phyloP scores from a whole-genome alignment of 2,329 filamentous ascomycete genomes.

The Cladosporium halotolerans region DNA sequence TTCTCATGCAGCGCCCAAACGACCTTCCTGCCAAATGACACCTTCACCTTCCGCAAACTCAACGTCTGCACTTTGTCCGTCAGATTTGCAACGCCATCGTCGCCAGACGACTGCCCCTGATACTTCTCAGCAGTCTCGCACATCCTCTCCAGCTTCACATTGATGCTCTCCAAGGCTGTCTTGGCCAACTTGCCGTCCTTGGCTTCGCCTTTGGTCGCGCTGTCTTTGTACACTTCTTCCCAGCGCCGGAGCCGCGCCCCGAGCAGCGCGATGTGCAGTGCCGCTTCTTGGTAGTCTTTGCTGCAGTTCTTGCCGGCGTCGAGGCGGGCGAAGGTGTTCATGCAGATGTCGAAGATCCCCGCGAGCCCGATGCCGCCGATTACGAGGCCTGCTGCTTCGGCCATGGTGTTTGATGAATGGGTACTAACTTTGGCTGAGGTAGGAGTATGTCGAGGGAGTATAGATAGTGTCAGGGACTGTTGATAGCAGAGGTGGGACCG shows the following conservation, averaged over 20 bases:
- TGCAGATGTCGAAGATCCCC: constrained; percentile 33
- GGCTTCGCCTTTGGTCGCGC: background rate
- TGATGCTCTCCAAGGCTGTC: constrained; percentile 10
- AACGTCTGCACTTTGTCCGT: background rate
- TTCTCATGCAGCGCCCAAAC: constrained; percentile 15
- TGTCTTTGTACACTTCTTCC: background rate
- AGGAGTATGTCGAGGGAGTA: background rate
- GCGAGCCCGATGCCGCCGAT: constrained; percentile 32
- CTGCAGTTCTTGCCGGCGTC: constrained; percentile 34
- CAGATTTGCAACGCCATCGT: background rate
- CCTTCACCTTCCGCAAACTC: background rate
- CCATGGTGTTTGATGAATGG: constrained; percentile 1
- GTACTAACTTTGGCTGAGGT: background rate
- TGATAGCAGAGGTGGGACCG: no score
- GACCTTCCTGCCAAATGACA: background rate
- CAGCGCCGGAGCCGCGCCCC: constrained; percentile 15
- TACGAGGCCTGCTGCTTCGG: constrained; percentile 16
- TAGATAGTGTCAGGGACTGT: no score
- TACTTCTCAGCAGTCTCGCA: background rate
- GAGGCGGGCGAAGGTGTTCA: constrained; percentile 38
- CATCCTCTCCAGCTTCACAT: constrained; percentile 1
- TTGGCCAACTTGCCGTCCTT: background rate
- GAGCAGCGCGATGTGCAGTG: constrained; percentile 21
- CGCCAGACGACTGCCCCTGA: background rate
- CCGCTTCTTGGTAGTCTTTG: constrained; percentile 29